Evolutionary conservation across 2,329 filamentous ascomycete genomes (phyloP).

Genomic region (Botrytis cinerea): DNA sequence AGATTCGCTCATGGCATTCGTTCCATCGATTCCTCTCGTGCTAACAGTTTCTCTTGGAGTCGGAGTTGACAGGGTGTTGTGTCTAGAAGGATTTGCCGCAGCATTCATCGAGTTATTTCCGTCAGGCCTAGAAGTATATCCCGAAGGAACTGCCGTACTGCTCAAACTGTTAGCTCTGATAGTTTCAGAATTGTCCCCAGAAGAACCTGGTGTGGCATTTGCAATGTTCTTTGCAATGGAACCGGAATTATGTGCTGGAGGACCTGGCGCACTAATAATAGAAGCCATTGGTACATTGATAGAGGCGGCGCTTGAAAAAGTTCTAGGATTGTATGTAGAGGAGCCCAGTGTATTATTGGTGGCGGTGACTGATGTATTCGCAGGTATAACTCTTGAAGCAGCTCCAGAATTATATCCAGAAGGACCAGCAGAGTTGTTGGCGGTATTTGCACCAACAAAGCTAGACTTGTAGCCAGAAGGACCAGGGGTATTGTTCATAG

Average conservation of each 20-base stretch:
- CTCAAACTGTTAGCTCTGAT: background rate
- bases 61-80: background rate
- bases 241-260: background rate
- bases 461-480: background rate
- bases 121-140: background rate
- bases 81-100: background rate
- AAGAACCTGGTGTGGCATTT: background rate
- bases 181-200: background rate
- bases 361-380: background rate
- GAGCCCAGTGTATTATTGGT: background rate
- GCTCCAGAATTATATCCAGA: background rate
- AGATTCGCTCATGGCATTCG: background rate
- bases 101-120: too few species aligned
- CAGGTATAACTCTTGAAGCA: background rate
- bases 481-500: rapidly evolving
- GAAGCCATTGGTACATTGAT: too few species aligned
- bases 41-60: background rate
- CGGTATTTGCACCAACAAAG: background rate
- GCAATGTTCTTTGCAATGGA: too few species aligned
- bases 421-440: background rate
- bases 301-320: background rate
- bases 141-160: background rate
- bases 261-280: background rate
- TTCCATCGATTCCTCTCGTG: background rate
- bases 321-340: background rate